A percentile compares a stretch with the other conserved stretches of the same genome.
Evolutionary conservation across 306 rosid genomes (phyloP).

Genomic region (Begonia fuchsioides): DNA sequence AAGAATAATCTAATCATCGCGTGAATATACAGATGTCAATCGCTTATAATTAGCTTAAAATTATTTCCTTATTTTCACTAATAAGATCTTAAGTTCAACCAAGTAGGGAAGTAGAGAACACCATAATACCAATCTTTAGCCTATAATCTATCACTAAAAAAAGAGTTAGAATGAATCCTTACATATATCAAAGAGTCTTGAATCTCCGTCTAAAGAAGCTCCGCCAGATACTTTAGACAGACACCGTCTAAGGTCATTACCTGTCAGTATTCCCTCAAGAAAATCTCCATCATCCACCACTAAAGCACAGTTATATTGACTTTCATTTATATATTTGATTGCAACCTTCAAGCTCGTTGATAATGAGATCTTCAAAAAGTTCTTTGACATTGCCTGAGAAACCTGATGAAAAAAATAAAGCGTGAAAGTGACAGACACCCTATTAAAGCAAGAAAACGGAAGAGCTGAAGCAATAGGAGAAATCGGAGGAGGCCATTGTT

Average conservation of each 20-base stretch:
- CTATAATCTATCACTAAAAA: too few species aligned
- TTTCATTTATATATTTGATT: constrained; percentile 43
- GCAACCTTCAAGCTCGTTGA: constrained; percentile 47
- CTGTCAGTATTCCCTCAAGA: constrained; percentile 81
- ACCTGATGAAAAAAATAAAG: constrained; percentile 31
- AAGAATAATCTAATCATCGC: too few species aligned
- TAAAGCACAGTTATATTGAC: constrained; percentile 54
- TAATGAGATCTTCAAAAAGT: constrained; percentile 48
- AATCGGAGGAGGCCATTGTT: constrained; percentile 36
- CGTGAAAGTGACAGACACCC: neutral
- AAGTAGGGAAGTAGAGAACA: too few species aligned
- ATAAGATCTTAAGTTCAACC: too few species aligned
- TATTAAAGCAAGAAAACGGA: too few species aligned
- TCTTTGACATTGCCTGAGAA: constrained; percentile 68
- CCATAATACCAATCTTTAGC: too few species aligned
- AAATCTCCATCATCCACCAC: constrained; percentile 65
- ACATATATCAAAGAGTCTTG: constrained; percentile 51
- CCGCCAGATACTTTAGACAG: constrained; percentile 42
- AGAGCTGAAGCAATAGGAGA: too few species aligned
- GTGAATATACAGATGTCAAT: too few species aligned
- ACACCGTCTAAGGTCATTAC: constrained; percentile 66
- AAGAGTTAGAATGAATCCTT: too few species aligned
- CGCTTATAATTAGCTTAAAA: too few species aligned
- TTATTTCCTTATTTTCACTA: too few species aligned
- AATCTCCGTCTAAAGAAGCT: constrained; percentile 19